Conservation (phyloP, 2,329 filamentous ascomycete genomes). For the Diplodia seriata region DNA sequence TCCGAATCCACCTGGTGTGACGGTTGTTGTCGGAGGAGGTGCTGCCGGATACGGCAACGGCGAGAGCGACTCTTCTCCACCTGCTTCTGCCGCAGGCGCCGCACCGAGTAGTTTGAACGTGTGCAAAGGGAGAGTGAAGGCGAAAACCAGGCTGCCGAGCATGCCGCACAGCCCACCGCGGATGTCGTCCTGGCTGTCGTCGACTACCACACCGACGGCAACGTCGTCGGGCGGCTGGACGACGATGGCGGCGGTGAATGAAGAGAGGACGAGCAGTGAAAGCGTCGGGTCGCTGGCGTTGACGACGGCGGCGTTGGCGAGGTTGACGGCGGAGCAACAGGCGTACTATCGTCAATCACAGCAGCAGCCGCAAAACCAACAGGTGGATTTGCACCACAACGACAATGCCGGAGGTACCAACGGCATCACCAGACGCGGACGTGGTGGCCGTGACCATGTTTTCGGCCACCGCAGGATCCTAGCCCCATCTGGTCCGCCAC, state of each 20-base stretch:
- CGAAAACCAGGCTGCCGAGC: not conserved
- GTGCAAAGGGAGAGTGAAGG: not conserved
- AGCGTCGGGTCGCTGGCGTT: not conserved
- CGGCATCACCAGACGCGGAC: not conserved
- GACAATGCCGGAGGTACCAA: too few species aligned
- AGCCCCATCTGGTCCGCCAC: conserved; percentile 15
- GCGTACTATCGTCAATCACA: not conserved
- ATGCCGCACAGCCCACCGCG: not conserved
- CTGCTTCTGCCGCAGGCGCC: not conserved
- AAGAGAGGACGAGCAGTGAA: not conserved
- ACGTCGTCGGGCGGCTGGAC: not conserved
- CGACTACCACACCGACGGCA: not conserved
- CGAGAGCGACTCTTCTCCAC: not conserved
- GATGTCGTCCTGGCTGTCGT: not conserved
- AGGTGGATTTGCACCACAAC: not conserved
- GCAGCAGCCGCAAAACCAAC: not conserved
- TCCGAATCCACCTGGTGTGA: conserved; percentile 36
- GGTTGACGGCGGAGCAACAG: conserved; percentile 10
- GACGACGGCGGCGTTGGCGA: conserved; percentile 12
- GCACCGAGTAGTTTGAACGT: not conserved
- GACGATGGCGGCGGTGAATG: not conserved
- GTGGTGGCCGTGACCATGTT: not conserved
- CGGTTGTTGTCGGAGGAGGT: not conserved
- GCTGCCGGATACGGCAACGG: not conserved
- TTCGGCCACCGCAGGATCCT: not conserved